These are phyloP conservation scores for Populus hybrid DNA, from an alignment of 441 rosid genomes.

Conservation along the genomic window DNA sequence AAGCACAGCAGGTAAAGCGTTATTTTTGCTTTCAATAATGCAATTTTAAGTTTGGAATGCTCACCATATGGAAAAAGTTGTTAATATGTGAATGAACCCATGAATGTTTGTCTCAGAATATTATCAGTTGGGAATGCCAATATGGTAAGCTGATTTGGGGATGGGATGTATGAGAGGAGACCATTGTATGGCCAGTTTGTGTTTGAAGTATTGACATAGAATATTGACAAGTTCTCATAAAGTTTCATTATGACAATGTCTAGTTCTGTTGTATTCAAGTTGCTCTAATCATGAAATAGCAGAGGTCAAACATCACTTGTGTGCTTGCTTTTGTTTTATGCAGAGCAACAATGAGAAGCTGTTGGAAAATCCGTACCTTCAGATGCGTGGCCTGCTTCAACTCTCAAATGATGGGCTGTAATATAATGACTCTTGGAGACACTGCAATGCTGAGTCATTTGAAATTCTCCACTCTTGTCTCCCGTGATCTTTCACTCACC, in stretches of 20 bases:
- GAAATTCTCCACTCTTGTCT: constrained; percentile 18
- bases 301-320: constrained; percentile 17
- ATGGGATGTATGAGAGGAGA: neutral
- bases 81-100: neutral
- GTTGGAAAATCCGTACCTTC: constrained; percentile 97
- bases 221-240: neutral
- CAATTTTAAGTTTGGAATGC: constrained; percentile 4
- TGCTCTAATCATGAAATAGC: neutral
- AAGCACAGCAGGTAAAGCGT: constrained; percentile 87
- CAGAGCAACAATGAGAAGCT: constrained; percentile 99
- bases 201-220: neutral
- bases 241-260: neutral
- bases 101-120: neutral
- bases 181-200: neutral
- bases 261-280: neutral
- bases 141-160: neutral
- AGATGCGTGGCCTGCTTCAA: constrained; percentile 97
- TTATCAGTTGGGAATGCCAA: neutral
- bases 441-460: constrained; percentile 15
- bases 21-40: constrained; percentile 4
- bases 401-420: constrained; percentile 65
- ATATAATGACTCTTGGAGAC: constrained; percentile 22
- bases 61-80: neutral
- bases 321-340: constrained; percentile 24
- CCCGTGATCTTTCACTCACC: constrained; percentile 18